Conservation (phyloP, 2,329 filamentous ascomycete genomes). For the Fusarium haematococcum region DNA sequence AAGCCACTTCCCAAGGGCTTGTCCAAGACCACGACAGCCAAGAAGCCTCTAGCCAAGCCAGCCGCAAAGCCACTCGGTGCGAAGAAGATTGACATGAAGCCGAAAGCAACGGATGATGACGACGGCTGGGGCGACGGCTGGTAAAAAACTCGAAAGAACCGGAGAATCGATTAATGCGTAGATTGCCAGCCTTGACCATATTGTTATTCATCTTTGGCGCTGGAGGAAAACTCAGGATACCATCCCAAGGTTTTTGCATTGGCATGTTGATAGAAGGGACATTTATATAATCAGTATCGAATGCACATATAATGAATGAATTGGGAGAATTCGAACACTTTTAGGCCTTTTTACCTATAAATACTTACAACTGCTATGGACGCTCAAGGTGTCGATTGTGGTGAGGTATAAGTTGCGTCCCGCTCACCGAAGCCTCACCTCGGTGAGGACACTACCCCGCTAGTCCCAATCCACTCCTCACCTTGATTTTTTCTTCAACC, state of each 20-base stretch:
- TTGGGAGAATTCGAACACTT: neutral
- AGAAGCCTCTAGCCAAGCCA: slow-evolving; percentile 58
- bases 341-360: neutral
- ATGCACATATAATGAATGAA: neutral
- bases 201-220: slow-evolving; percentile 10
- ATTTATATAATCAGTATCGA: slow-evolving; percentile 1
- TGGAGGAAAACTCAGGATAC: slow-evolving; percentile 37
- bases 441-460: slow-evolving; percentile 18
- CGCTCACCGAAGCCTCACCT: slow-evolving; percentile 1
- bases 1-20: slow-evolving; percentile 88
- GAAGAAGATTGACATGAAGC: slow-evolving; percentile 78
- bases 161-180: neutral
- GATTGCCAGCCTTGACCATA: slow-evolving; percentile 8
- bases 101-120: slow-evolving; percentile 68
- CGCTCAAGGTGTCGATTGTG: neutral
- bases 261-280: slow-evolving; percentile 24
- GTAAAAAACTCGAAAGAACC: slow-evolving; percentile 49
- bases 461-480: slow-evolving; percentile 13
- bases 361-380: neutral
- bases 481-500: slow-evolving; percentile 36
- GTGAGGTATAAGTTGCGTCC: neutral
- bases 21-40: slow-evolving; percentile 65
- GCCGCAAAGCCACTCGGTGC: slow-evolving; percentile 57
- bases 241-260: slow-evolving; percentile 14
- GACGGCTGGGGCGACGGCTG: slow-evolving; percentile 77